Conservation (phyloP, 257 asterid species). For the Paulownia fortunei region DNA sequence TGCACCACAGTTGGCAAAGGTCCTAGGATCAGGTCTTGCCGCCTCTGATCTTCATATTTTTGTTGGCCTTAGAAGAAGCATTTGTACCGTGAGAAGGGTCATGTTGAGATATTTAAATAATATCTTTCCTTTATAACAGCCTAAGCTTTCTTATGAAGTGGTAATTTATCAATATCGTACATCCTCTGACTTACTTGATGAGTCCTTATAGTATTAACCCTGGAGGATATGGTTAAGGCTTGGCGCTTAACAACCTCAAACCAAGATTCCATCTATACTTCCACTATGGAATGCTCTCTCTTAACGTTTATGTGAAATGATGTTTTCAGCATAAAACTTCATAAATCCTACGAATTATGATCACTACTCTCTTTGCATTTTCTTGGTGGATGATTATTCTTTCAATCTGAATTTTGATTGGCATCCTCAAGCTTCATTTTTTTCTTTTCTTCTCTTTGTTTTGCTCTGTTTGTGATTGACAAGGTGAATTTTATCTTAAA, state of each 20-base stretch:
- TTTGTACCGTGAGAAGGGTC: background rate
- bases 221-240: background rate
- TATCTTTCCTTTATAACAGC: background rate
- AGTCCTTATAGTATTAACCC: conserved; percentile 7
- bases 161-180: background rate
- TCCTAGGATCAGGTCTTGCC: no score
- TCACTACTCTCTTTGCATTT: background rate
- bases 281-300: conserved; percentile 2
- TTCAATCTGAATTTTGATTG: background rate
- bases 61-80: background rate
- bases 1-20: no score
- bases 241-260: conserved; percentile 8
- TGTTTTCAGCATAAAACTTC: conserved; percentile 4
- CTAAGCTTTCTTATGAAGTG: background rate
- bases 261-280: conserved; percentile 6
- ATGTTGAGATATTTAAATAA: background rate
- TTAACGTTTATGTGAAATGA: background rate
- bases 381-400: conserved; percentile 1
- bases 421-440: conserved; percentile 11
- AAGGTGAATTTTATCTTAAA: conserved; percentile 21
- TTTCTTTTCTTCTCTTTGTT: background rate
- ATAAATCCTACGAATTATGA: background rate
- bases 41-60: no score
- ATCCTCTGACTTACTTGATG: conserved; percentile 12
- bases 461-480: conserved; percentile 22